Conservation (phyloP, 805 yeast species). For the Zygosaccharomyces pseudorouxii region DNA sequence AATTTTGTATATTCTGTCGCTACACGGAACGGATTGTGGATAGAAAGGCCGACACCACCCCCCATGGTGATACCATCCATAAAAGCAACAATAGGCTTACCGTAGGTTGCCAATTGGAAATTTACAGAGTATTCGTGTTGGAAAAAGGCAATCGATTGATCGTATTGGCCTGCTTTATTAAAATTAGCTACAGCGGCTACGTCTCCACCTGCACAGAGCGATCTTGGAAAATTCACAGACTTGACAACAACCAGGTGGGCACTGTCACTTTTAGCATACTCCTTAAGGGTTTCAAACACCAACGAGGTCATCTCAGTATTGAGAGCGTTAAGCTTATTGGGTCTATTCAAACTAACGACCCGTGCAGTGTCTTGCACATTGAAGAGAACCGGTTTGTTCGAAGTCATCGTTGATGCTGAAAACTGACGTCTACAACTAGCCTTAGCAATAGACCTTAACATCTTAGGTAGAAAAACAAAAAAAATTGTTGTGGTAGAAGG, state of each 20-base stretch:
- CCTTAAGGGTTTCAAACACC: slow-evolving; percentile 68
- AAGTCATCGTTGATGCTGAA: slow-evolving; percentile 5
- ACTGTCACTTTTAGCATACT: slow-evolving; percentile 65
- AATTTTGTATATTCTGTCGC: slow-evolving; percentile 88
- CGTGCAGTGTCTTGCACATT: slow-evolving; percentile 49
- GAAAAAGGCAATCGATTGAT: slow-evolving; percentile 61
- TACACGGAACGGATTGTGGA: slow-evolving; percentile 87
- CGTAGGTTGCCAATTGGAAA: slow-evolving; percentile 71
- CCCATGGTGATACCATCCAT: slow-evolving; percentile 97
- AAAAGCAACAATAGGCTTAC: slow-evolving; percentile 80
- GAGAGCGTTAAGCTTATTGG: slow-evolving; percentile 79
- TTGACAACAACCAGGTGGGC: slow-evolving; percentile 65
- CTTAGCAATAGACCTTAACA: neutral
- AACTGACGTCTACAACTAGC: neutral
- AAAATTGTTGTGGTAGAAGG: neutral
- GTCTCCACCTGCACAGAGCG: slow-evolving; percentile 96
- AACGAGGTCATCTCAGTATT: slow-evolving; percentile 68
- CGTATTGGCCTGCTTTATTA: slow-evolving; percentile 45
- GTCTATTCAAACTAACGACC: slow-evolving; percentile 71
- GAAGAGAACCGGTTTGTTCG: slow-evolving; percentile 20
- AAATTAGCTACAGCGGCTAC: slow-evolving; percentile 71
- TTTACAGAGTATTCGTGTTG: slow-evolving; percentile 76
- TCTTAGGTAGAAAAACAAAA: neutral
- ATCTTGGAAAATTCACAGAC: slow-evolving; percentile 47
- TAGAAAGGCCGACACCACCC: slow-evolving; percentile 91